These are phyloP conservation scores for Citrus unshiu DNA, from an alignment of 345 rosid genomes.

Conservation along the genomic window DNA sequence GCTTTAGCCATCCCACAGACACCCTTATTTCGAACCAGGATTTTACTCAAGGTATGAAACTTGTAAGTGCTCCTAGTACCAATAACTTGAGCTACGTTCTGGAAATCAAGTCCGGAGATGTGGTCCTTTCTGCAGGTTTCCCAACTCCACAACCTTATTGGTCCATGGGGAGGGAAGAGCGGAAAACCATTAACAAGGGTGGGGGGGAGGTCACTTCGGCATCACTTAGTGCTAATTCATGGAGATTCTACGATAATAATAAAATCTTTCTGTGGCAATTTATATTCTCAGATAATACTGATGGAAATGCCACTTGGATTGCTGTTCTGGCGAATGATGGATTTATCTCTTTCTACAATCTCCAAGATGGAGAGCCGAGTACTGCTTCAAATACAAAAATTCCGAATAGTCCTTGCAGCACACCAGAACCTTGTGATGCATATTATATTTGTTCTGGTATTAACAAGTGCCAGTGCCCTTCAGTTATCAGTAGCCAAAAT, in stretches of 20 bases:
- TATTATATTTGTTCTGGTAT: conserved; percentile 52
- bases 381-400: conserved; percentile 44
- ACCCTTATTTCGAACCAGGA: conserved; percentile 64
- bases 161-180: conserved; percentile 54
- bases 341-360: conserved; percentile 53
- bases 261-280: conserved; percentile 57
- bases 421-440: conserved; percentile 66
- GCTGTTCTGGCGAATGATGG: conserved; percentile 71
- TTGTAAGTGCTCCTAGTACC: conserved; percentile 43
- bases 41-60: conserved; percentile 68
- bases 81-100: conserved; percentile 62
- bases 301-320: conserved; percentile 62
- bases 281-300: conserved; percentile 25
- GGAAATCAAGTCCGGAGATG: conserved; percentile 74
- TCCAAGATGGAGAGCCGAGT: conserved; percentile 23
- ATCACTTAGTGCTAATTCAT: conserved; percentile 55
- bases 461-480: conserved; percentile 59
- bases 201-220: conserved; percentile 48
- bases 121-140: conserved; percentile 62
- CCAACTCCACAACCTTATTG: conserved; percentile 72
- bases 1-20: conserved; percentile 81
- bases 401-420: conserved; percentile 59
- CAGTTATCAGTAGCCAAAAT: conserved; percentile 34
- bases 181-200: conserved; percentile 35
- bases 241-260: conserved; percentile 67